Conservation (phyloP, 2,329 filamentous ascomycete genomes). For the Acarospora socialis region DNA sequence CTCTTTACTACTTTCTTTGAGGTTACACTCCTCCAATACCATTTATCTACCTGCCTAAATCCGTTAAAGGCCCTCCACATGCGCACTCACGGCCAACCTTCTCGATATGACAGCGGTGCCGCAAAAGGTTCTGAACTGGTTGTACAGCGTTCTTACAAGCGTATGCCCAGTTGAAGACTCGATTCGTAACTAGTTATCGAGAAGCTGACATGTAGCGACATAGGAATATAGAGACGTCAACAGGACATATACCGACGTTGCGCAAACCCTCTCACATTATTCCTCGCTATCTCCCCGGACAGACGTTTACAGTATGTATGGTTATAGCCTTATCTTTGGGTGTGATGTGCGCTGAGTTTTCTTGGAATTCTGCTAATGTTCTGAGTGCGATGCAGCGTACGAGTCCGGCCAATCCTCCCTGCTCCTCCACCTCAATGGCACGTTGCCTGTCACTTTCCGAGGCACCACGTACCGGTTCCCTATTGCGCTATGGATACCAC, state of each 20-base stretch:
- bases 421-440: slow-evolving; percentile 73
- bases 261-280: slow-evolving; percentile 64
- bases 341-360: background rate
- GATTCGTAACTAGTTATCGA: background rate
- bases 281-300: slow-evolving; percentile 72
- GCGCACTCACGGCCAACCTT: too few species aligned
- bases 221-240: slow-evolving; percentile 92
- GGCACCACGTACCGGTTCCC: slow-evolving; percentile 84
- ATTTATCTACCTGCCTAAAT: too few species aligned
- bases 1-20: too few species aligned
- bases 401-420: slow-evolving; percentile 77
- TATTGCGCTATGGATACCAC: slow-evolving; percentile 82
- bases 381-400: slow-evolving; percentile 46
- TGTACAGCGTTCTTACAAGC: slow-evolving; percentile 77
- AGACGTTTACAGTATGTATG: slow-evolving; percentile 78
- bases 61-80: too few species aligned
- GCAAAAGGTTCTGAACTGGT: slow-evolving; percentile 85
- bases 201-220: slow-evolving; percentile 21
- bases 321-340: background rate
- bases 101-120: slow-evolving; percentile 50
- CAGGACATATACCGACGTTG: slow-evolving; percentile 82
- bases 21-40: too few species aligned
- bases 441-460: slow-evolving; percentile 79
- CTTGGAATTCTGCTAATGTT: slow-evolving; percentile 16
- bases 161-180: slow-evolving; percentile 28